These are phyloP conservation scores for Tylopilus cervinicoccineus DNA, from an alignment of 768 basidiomycete genomes.

Conservation along the genomic window DNA sequence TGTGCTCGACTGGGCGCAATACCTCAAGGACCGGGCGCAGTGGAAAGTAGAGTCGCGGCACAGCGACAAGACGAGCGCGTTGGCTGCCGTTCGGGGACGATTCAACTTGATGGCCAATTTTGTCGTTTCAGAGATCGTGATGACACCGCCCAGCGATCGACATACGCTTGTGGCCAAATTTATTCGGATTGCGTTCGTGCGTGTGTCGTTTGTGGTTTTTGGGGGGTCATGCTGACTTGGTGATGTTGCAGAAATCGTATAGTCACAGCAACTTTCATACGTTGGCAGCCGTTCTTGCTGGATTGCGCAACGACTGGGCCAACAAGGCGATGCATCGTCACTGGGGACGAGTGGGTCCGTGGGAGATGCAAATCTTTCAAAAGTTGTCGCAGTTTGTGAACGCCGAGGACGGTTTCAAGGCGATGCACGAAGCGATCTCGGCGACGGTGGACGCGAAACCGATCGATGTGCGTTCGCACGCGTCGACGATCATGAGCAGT, in stretches of 20 bases:
- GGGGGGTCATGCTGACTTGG: neutral
- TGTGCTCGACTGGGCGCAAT: slow-evolving; percentile 80
- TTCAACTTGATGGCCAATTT: slow-evolving; percentile 87
- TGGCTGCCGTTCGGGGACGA: slow-evolving; percentile 71
- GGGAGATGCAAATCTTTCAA: slow-evolving; percentile 69
- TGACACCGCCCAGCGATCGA: slow-evolving; percentile 66
- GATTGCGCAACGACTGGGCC: slow-evolving; percentile 68
- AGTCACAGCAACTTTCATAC: slow-evolving; percentile 72
- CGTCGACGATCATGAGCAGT: slow-evolving; percentile 49
- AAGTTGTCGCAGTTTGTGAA: slow-evolving; percentile 68
- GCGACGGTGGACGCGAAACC: slow-evolving; percentile 65
- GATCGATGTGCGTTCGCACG: slow-evolving; percentile 48
- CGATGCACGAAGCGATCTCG: slow-evolving; percentile 63
- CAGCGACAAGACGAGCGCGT: slow-evolving; percentile 61
- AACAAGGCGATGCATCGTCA: slow-evolving; percentile 60
- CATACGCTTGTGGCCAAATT: slow-evolving; percentile 69
- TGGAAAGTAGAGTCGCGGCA: slow-evolving; percentile 61
- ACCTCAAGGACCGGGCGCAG: slow-evolving; percentile 68
- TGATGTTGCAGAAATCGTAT: slow-evolving; percentile 68
- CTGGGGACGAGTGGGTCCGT: slow-evolving; percentile 63
- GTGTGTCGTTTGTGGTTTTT: slow-evolving; percentile 20
- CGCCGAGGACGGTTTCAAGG: slow-evolving; percentile 65
- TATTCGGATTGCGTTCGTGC: slow-evolving; percentile 81
- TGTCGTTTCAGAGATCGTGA: slow-evolving; percentile 72
- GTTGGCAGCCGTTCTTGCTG: slow-evolving; percentile 74